Base-by-base conservation (phyloP, 495 filamentous ascomycete genomes). In the Penicillium angulare region DNA sequence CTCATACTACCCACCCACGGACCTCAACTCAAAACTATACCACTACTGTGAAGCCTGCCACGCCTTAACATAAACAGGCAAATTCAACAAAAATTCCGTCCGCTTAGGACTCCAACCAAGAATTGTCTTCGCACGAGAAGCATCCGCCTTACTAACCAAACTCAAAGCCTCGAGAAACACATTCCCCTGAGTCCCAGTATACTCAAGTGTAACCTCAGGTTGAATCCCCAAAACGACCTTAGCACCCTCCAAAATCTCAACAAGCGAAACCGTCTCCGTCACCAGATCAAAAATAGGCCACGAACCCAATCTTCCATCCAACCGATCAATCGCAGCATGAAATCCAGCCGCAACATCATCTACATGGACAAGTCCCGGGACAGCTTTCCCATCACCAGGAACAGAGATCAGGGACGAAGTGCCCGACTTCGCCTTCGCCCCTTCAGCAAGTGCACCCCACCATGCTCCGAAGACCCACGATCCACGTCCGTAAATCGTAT, bases 281-380 rank as follows among this genome's bases (percentile, higher is more conserved):
- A 68, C 46, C 6, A 77, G 60, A 57, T 75, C 68, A 61, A 77
- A 77, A 5, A 77, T 58, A 1, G 73, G 74, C 55, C 69, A 73
- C 1, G 66, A 44, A 15, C 67, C 64, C 9, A 61, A 57, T 13
- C 61, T 57, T 3, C 64, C 24, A 12, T 57, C 46, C 20, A 77
- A 44, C 18, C 66, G 63, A 31, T 77, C 73, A 27, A 76, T 53
- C 1, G 66, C 67, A 0, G 48, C 52, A 44, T 61, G 59, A 12
- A 70, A 60, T 0, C 55, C 73, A 17, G 55, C 41, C 2, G 66
- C 73, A 7, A 63, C 61, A 58, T 74, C 73, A 40, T 75, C 73
- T 15, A 76, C 61, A 46, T 76, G 73, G 3, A 72, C 47, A 8
- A 66, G 45, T 1, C 61, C 62, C 18, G 59, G 53, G 18, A 55